Percentiles rank a stretch among this genome's conserved stretches.
Conservation (phyloP, 2,329 filamentous ascomycete species). For the Nigrograna mackinnonii region DNA sequence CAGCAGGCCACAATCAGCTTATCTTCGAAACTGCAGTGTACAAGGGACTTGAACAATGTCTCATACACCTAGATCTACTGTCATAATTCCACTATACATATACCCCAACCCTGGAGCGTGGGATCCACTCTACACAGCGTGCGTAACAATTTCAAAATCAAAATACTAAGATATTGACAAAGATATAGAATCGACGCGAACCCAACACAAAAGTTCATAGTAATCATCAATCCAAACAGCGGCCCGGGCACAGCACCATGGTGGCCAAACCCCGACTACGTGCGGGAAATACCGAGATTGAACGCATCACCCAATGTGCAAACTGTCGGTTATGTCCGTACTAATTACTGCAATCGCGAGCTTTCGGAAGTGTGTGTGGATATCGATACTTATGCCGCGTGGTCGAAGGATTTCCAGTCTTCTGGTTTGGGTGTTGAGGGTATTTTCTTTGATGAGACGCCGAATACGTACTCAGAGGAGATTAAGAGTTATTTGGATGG, state of each 20-base stretch:
- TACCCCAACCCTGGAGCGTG: constrained; percentile 53
- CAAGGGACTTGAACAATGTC: too few relatives aligned
- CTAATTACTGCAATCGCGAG: constrained; percentile 43
- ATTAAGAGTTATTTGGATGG: constrained; percentile 5
- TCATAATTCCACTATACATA: constrained; percentile 53
- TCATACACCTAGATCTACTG: too few relatives aligned
- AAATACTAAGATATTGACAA: background rate
- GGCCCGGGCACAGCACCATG: constrained; percentile 48
- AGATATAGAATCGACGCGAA: constrained; percentile 22
- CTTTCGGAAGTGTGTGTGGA: constrained; percentile 30
- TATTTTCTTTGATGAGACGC: constrained; percentile 55
- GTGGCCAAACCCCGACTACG: constrained; percentile 49
- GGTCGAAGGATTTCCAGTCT: constrained; percentile 36
- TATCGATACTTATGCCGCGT: constrained; percentile 49
- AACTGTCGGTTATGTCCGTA: constrained; percentile 53
- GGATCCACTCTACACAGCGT: constrained; percentile 41
- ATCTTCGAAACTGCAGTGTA: too few relatives aligned
- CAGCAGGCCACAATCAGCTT: too few relatives aligned
- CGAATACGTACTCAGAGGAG: constrained; percentile 16
- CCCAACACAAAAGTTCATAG: constrained; percentile 51
- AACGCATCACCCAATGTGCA: constrained; percentile 47
- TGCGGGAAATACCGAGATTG: constrained; percentile 43
- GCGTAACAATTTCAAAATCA: background rate
- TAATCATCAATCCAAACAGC: constrained; percentile 50
- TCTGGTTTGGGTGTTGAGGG: constrained; percentile 46